Evolutionary conservation across 495 filamentous ascomycete species (phyloP).

Genomic region (Alectoria sarmentosa): DNA sequence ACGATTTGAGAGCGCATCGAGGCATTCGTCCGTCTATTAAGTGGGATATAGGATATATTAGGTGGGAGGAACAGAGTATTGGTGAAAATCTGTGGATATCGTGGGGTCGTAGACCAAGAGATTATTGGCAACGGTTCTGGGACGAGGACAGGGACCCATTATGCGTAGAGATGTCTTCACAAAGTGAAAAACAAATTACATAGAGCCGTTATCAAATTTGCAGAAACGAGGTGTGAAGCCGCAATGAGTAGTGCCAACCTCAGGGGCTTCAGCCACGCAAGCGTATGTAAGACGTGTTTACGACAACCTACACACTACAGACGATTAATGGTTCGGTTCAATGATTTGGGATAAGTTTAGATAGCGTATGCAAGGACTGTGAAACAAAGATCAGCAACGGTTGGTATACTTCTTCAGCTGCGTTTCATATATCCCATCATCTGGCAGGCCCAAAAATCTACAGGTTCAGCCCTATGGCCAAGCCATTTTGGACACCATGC

Average conservation of each 20-base stretch:
- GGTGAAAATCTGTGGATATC: not conserved
- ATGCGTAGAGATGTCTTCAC: not conserved
- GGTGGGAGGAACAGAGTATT: not conserved
- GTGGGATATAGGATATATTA: not conserved
- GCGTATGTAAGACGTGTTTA: not conserved
- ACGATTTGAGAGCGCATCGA: slow-evolving; percentile 25
- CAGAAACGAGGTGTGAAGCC: not conserved
- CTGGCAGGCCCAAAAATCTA: too few species aligned
- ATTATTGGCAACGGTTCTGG: not conserved
- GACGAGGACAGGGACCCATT: not conserved
- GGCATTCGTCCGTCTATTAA: not conserved
- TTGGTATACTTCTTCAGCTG: too few species aligned
- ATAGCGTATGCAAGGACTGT: too few species aligned
- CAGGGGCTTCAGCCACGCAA: not conserved
- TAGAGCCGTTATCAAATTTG: too few species aligned
- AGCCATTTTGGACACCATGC: too few species aligned
- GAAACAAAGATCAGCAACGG: too few species aligned
- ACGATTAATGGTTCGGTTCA: not conserved
- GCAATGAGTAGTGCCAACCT: not conserved
- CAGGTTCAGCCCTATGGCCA: too few species aligned
- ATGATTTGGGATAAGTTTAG: not conserved
- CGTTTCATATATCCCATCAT: too few species aligned
- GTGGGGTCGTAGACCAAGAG: not conserved
- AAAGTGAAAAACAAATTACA: too few species aligned
- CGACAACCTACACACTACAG: not conserved